Base-by-base conservation (phyloP, 768 basidiomycete genomes). In the Pulveroboletus sp. region DNA sequence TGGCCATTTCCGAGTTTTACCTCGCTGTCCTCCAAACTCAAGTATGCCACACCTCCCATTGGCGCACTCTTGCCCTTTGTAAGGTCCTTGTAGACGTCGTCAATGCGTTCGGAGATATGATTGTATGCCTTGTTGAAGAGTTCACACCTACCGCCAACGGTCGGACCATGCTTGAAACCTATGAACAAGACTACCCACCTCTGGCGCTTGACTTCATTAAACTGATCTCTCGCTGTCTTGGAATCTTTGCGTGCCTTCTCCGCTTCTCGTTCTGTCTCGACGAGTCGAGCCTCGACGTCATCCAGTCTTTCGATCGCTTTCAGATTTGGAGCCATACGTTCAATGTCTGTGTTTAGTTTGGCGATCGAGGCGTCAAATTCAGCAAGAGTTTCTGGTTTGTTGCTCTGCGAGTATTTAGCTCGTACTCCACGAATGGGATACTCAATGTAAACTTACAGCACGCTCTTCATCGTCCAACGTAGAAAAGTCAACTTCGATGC, bases 81-180 rank as follows among this genome's bases (percentile, higher is more conserved):
- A 14, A 98, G 78, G 57, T 97, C 93, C 69, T 98, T 98, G 73
- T 99, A 99, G 1, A 98, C 94, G 55, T 85, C 78, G 62, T 97
- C 94, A 56, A 99, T 99, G 36, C 82, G 77, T 52, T 94, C 92
- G 10, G 94, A 89, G 49, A 99, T 98, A 60, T 99, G 94, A 54
- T 85, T 86, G 73, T 93, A 99, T 0, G 96, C 96, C 58, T 87
- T 90, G 69, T 94, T 93, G 76, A 98, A 98, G 21, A 95, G 66
- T 51, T 97, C 91, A 47, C 78, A 81, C 57, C 86, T 68, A 43
- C 36, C 39, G 17, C 15, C 36, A 37, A 26, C 8, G n/a, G 50
- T 55, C 44, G 48, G 3, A 43, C 9, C 9, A 47, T n/a, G 17
- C 26, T 11, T 30, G 39, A 48, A 33, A 41, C 24, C 15, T 5